Base-by-base conservation (phyloP, 2,329 filamentous ascomycete species). In the Neonectria neomacrospora region DNA sequence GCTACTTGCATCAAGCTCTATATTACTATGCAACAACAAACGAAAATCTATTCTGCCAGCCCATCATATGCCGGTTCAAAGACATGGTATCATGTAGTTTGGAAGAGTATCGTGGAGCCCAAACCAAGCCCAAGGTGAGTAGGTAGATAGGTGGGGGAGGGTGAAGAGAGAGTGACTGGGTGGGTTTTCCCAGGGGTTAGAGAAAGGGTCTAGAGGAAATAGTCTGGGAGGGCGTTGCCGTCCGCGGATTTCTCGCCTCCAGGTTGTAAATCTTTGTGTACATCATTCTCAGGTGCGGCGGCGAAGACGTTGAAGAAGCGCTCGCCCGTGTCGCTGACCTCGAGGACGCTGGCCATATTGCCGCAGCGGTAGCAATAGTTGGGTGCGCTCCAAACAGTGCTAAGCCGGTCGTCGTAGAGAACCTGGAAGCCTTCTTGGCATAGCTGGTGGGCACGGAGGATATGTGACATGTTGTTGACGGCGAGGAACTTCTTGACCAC, bases 341-440 rank as follows among this genome's bases (percentile, higher is more conserved):
- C 96, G 39, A 99, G 85, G 48, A 99, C 96, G 78, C 94, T 97
- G 9, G 96, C 96, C 87, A 98, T 90, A 78, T 99, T 99, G 50
- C 96, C 96, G 80, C 96, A 99, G 37, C 94, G 86, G 78, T 97
- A 97, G 80, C 93, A 96, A 80, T 96, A 96, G 74, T 96, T 99
- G 2, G 96, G 96, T 5, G 96, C 96, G 77, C 94, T 97, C 96
- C 96, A 99, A 7, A 99, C 96, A 1, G 96, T 99, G 78, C 93
- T 97, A 39, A 99, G 82, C 16, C 91, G 88, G 79, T 98, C 95
- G 74, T 98, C 95, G 78, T 97, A 99, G 16, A 99, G 87, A 50
- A 98, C 92, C 80, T 98, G 96, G 78, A 95, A 99, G 1, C 96
- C 96, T 81, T 99, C 96, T 79, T 99, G 96, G 78, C 96, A 99